These are phyloP conservation scores for Bipolaris cookei DNA, from an alignment of 2,329 filamentous ascomycete genomes.

Conservation along the genomic window DNA sequence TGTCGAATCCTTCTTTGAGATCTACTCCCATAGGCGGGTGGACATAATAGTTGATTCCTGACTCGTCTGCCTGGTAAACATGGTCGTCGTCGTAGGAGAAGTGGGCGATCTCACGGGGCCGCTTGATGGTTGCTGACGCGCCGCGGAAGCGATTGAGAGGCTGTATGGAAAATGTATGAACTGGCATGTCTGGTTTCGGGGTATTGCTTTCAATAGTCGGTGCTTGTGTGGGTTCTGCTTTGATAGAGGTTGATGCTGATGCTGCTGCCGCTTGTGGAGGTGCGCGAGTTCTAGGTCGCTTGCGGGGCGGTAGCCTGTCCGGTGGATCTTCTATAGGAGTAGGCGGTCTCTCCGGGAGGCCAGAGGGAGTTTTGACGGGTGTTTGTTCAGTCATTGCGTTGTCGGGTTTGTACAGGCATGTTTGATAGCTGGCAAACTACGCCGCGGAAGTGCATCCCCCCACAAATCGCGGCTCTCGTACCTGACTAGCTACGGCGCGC, in stretches of 20 bases:
- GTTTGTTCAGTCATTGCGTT: not conserved
- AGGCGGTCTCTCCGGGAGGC: constrained; percentile 13
- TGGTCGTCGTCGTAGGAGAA: constrained; percentile 94
- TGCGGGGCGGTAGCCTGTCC: constrained; percentile 33
- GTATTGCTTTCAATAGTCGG: not conserved
- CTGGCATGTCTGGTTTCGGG: not conserved
- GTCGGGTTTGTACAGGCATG: not conserved
- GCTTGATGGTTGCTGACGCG: constrained; percentile 44
- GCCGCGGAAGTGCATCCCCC: constrained; percentile 7
- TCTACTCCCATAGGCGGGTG: constrained; percentile 73
- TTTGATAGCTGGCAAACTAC: not conserved
- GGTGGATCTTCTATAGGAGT: constrained; percentile 16
- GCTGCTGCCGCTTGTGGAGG: constrained; percentile 28
- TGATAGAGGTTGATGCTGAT: constrained; percentile 12
- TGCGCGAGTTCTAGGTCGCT: constrained; percentile 44
- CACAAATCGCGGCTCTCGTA: constrained; percentile 2
- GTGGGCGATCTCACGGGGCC: constrained; percentile 78
- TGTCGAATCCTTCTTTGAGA: constrained; percentile 80
- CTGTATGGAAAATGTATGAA: constrained; percentile 38
- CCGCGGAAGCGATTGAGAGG: constrained; percentile 44
- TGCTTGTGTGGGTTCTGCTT: not conserved
- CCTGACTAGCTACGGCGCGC: constrained; percentile 20
- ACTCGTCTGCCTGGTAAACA: constrained; percentile 74
- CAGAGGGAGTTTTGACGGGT: not conserved
- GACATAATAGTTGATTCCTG: constrained; percentile 87